These are phyloP conservation scores for Turritis glabra DNA, from an alignment of 345 rosid species.

Conservation along the genomic window DNA sequence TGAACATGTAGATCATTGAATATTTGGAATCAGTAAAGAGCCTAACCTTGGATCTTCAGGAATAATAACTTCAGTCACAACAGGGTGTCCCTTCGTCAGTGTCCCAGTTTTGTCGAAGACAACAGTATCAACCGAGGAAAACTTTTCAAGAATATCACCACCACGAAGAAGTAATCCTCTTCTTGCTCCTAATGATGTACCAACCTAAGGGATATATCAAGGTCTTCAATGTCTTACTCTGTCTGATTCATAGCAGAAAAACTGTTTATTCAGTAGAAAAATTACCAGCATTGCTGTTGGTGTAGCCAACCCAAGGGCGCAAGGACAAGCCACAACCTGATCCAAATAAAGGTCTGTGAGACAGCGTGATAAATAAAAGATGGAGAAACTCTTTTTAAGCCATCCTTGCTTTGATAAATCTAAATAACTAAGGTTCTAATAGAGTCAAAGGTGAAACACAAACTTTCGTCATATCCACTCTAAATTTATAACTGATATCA, in stretches of 20 bases:
- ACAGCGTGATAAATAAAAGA: background rate
- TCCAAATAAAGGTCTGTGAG: slow-evolving; percentile 34
- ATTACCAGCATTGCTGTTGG: slow-evolving; percentile 96
- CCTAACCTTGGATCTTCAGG: slow-evolving; percentile 57
- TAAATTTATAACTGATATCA: background rate
- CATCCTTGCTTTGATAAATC: background rate
- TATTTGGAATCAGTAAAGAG: slow-evolving; percentile 14
- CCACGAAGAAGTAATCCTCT: slow-evolving; percentile 93
- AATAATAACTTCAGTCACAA: slow-evolving; percentile 70
- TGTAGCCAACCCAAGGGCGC: slow-evolving; percentile 98
- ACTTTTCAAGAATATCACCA: slow-evolving; percentile 86
- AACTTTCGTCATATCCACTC: background rate
- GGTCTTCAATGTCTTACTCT: slow-evolving; percentile 19
- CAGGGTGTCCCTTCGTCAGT: slow-evolving; percentile 87
- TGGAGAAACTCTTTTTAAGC: background rate
- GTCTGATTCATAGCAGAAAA: slow-evolving; percentile 16
- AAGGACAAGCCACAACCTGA: slow-evolving; percentile 99
- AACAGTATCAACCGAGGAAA: slow-evolving; percentile 73
- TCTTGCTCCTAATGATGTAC: slow-evolving; percentile 95
- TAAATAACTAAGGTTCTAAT: background rate
- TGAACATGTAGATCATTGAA: background rate
- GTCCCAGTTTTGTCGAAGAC: slow-evolving; percentile 98
- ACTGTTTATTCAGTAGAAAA: slow-evolving; percentile 18
- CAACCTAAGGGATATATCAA: slow-evolving; percentile 53
- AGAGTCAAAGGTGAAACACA: background rate